Evolutionary conservation across 495 filamentous ascomycete species (phyloP), one percentile per base, ranked within the genome.

Genomic region (Lindgomyces ingoldianus): DNA sequence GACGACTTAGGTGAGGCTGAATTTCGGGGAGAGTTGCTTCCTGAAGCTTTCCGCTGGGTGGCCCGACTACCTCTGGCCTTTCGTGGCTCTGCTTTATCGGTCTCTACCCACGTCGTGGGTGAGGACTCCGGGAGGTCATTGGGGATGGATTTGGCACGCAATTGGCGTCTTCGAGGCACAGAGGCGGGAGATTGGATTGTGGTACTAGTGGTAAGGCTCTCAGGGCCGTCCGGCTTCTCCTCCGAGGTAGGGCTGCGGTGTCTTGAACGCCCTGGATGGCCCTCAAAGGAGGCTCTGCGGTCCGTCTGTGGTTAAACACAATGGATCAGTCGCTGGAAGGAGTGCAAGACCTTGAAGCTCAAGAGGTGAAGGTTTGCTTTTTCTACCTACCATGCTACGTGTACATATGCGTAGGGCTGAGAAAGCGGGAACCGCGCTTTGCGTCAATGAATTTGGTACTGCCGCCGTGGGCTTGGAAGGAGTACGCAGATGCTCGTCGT

Each of bases 371-470:
- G 14, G 49, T 29, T 42, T 62, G 49, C 42, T 67, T 57, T 54
- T 61, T 65, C 57, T 58, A 64, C 67, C 42, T 57, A 70, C 68
- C 68, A 70, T 70, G 58, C 52, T 70, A 70, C 57, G 63, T 60
- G 49, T 65, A 4, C 21, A 47, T n/a, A 27, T 55, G 51, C 16
- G 44, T 55, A 65, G n/a, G 44, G 46, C 53, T 54, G 53, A 41
- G 22, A 47, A 30, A 51, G 33, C 41, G 54, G 39, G 22, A 53
- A 19, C 36, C 62, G 62, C 62, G 68, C 60, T 58, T 60, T 60
- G 52, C 56, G 67, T 71, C 64, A 71, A 41, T 68, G 68, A 42
- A 66, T 71, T 45, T 71, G 68, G 58, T 68, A 65, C 46, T 59
- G 60, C 49, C 42, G 64, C 14, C 68, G 68, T 30, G 45, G 61